Evolutionary conservation across 1,284 basidiomycete genomes (phyloP), one percentile per base, ranked within the genome.

Genomic region (Leccinum pseudoinsigne): DNA sequence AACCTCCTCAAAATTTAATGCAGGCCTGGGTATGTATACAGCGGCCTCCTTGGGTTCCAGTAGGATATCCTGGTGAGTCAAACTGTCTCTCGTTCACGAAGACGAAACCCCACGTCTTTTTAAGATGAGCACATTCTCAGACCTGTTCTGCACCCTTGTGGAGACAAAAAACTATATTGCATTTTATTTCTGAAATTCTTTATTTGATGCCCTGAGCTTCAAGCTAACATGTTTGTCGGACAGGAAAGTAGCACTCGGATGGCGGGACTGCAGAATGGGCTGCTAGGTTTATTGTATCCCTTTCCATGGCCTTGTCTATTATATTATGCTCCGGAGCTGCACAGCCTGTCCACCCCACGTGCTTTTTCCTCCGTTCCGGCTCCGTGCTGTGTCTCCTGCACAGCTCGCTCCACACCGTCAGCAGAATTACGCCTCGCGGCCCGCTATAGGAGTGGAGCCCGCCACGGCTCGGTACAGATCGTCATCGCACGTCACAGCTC

Each of bases 91-190:
- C 50, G 5, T 4, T 3, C 4, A 42, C 16, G 14, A 40, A 42
- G 16, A 6, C 18, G 53, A 60, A 57, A 55, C 2, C 40, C 3
- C 2, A 3, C 38, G 55, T 63, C 59, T 64, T 60, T 28, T 28
- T 14, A 57, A 42, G 72, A 73, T 73, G 72, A 67, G 60, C 34
- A 21, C 3, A 60, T 72, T 68, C 61, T 71, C 72, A 71, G 70
- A 71, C 72, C 70, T 74, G 70, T 73, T 73, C 70, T 71, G 70
- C 45, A 69, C 61, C 42, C 34, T 68, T 60, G 59, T 72, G 70
- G 71, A 72, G 70, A 74, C 64, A 66, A 65, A 57, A n/a, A 38
- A 31, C 60, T 6, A 66, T 58, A 70, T 71, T 71, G 71, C 70
- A 64, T 40, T 59, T 66, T 60, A 16, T 59, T 1, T 65, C 71